Conservation (phyloP, 306 rosid genomes). For the Urtica urens region DNA sequence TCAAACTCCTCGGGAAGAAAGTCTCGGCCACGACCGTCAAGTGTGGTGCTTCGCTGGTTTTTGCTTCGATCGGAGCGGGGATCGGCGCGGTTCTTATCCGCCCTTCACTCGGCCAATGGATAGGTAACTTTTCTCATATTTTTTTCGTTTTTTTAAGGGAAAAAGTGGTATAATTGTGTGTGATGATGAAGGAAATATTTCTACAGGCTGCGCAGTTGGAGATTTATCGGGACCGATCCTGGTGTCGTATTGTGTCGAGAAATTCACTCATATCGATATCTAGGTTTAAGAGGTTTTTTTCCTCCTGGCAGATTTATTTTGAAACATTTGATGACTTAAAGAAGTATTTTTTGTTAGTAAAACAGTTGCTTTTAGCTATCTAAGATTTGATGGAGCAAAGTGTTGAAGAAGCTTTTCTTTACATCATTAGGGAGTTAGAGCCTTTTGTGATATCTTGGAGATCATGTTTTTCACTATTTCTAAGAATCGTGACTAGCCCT, state of each 20-base stretch:
- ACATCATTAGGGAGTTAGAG: too few relatives aligned
- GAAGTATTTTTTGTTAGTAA: too few relatives aligned
- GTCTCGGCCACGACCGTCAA: conserved; percentile 36
- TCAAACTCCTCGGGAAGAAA: conserved; percentile 30
- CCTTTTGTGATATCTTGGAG: too few relatives aligned
- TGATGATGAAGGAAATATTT: not conserved
- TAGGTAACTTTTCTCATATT: conserved; percentile 40
- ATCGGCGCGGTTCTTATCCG: conserved; percentile 55
- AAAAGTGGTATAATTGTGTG: not conserved
- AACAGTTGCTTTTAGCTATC: too few relatives aligned
- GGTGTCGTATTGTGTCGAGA: conserved; percentile 32
- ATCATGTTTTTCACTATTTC: too few relatives aligned
- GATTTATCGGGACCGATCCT: conserved; percentile 75
- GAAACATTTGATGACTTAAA: not conserved
- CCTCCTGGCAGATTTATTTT: conserved; percentile 7
- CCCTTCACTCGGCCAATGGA: conserved; percentile 70
- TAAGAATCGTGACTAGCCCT: too few relatives aligned
- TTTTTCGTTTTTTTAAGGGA: not conserved
- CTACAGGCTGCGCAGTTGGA: conserved; percentile 62
- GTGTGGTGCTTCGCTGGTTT: conserved; percentile 56
- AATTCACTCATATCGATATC: conserved; percentile 23
- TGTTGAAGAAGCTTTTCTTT: too few relatives aligned
- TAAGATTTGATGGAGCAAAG: too few relatives aligned
- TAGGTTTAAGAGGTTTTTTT: conserved; percentile 18
- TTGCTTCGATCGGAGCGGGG: conserved; percentile 76